phyloP scores from a whole-genome alignment of 2,329 filamentous ascomycete species.

The Botrytis galanthina region DNA sequence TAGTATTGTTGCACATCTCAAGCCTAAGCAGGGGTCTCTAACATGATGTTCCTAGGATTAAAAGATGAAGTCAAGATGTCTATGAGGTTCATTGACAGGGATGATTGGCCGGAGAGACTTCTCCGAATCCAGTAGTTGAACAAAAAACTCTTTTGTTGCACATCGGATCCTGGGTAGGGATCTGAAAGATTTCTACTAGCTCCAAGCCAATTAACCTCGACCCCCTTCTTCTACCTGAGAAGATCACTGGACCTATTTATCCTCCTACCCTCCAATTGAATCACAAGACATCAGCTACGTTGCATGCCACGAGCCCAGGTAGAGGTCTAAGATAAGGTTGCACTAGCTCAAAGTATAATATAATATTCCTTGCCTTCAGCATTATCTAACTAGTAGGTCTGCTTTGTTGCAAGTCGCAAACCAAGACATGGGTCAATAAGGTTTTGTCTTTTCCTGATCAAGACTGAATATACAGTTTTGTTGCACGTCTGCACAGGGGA shows the following conservation, averaged over 20 bases:
- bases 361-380: neutral
- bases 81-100: neutral
- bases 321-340: neutral
- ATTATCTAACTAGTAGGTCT: neutral
- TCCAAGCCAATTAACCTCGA: neutral
- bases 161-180: neutral
- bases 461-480: neutral
- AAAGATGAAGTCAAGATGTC: neutral
- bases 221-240: neutral
- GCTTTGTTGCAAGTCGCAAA: neutral
- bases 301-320: neutral
- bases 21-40: neutral
- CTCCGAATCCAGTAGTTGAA: neutral
- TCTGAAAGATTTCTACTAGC: neutral
- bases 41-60: neutral
- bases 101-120: neutral
- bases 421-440: neutral
- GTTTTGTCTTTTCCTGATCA: neutral
- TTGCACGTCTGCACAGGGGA: neutral
- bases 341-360: neutral
- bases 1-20: neutral
- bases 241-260: neutral
- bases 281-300: neutral
- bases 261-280: neutral
- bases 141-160: neutral